phyloP scores from a whole-genome alignment of 1,284 basidiomycete genomes.

The Irpex rosettiformis region DNA sequence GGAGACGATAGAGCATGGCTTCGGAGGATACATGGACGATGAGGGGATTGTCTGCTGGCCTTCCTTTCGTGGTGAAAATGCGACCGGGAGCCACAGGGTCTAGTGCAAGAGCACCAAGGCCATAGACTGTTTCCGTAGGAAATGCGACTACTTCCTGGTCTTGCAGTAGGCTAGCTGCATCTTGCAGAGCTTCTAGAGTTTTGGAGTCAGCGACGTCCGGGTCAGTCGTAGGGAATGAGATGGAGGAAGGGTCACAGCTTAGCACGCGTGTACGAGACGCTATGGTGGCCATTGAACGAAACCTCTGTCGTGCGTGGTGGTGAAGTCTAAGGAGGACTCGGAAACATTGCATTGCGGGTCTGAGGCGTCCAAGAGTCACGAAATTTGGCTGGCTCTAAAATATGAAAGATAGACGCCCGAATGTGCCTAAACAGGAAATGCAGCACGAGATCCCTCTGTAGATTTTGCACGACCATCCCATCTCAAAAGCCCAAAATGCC shows the following conservation, averaged over 20 bases:
- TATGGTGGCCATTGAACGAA: constrained; percentile 16
- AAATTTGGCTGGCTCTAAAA: constrained; percentile 1
- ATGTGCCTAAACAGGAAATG: background rate
- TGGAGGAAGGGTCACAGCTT: constrained; percentile 23
- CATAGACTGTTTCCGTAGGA: constrained; percentile 98
- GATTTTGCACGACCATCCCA: background rate
- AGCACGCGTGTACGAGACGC: constrained; percentile 23
- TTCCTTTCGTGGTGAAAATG: constrained; percentile 90
- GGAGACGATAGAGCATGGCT: constrained; percentile 73
- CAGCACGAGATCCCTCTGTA: background rate
- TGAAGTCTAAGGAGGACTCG: background rate
- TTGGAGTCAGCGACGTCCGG: constrained; percentile 21
- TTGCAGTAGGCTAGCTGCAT: constrained; percentile 24
- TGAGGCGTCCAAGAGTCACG: background rate
- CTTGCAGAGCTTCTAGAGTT: constrained; percentile 23
- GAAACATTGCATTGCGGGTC: constrained; percentile 1
- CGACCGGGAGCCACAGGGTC: constrained; percentile 59
- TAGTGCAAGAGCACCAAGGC: constrained; percentile 87
- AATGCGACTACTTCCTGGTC: constrained; percentile 64
- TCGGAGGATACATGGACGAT: constrained; percentile 95
- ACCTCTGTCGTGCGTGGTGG: background rate
- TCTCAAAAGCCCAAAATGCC: constrained; percentile 28
- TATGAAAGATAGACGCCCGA: background rate
- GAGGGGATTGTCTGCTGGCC: constrained; percentile 94
- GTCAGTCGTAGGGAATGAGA: constrained; percentile 23